Conservation (phyloP, 2,329 filamentous ascomycete species). For the Incumbomyces delicatus region DNA sequence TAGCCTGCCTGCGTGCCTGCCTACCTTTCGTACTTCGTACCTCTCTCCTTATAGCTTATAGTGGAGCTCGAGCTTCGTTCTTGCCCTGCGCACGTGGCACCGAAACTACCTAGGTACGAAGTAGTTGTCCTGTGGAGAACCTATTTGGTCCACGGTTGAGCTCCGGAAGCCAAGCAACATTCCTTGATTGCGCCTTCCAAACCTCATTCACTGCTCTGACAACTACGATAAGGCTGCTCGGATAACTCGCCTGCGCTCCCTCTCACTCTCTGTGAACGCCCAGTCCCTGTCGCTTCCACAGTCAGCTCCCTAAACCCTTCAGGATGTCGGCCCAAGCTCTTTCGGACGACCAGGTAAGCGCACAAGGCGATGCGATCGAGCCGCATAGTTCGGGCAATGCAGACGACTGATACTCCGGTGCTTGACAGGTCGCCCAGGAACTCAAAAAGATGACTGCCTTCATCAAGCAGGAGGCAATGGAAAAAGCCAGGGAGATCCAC, state of each 20-base stretch:
- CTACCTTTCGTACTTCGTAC: too few relatives aligned
- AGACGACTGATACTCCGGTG: slow-evolving; percentile 4
- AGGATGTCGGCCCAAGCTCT: slow-evolving; percentile 94
- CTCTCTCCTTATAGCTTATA: too few relatives aligned
- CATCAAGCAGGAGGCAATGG: slow-evolving; percentile 95
- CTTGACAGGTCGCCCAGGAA: slow-evolving; percentile 80
- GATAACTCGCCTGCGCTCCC: not conserved
- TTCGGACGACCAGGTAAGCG: slow-evolving; percentile 84
- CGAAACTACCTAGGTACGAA: not conserved
- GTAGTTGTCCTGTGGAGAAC: too few relatives aligned
- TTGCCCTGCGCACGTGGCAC: too few relatives aligned
- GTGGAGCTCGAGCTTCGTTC: too few relatives aligned
- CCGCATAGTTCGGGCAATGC: not conserved
- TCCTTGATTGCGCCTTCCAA: too few relatives aligned
- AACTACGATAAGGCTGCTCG: too few relatives aligned
- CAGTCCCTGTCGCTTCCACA: not conserved
- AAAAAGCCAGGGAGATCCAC: slow-evolving; percentile 94
- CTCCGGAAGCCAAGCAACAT: too few relatives aligned
- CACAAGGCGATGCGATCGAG: not conserved
- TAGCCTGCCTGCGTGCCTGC: too few relatives aligned
- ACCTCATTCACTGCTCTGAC: too few relatives aligned
- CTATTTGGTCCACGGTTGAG: too few relatives aligned
- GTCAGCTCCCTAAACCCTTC: slow-evolving; percentile 27
- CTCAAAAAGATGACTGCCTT: slow-evolving; percentile 99
- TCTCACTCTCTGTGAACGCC: not conserved